Percentiles rank a stretch among this genome's conserved stretches.
Evolutionary conservation across 1,139 yeast species (phyloP).

Genomic region (Sugiyamaella novakii): DNA sequence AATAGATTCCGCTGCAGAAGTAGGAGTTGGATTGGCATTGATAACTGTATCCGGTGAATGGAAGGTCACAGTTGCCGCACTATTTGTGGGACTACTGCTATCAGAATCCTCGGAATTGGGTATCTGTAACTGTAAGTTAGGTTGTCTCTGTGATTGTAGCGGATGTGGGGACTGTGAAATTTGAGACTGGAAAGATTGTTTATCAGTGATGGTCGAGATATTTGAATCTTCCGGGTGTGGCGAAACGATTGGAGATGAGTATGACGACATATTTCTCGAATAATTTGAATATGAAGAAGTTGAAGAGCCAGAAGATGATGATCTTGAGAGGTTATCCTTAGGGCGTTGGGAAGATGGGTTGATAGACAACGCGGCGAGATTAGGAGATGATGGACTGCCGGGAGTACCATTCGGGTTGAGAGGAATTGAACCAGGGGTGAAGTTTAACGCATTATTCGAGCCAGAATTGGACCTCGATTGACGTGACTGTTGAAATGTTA

Average conservation of each 20-base stretch:
- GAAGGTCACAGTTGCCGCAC: neutral
- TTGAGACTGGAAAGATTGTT: neutral
- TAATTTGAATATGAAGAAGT: slow-evolving; percentile 19
- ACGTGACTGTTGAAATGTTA: slow-evolving; percentile 36
- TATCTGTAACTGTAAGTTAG: slow-evolving; percentile 2
- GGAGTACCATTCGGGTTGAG: neutral
- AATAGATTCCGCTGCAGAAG: slow-evolving; percentile 2
- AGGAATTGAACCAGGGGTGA: slow-evolving; percentile 19
- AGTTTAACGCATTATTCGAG: slow-evolving; percentile 24
- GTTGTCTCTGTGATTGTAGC: slow-evolving; percentile 2
- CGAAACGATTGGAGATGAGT: slow-evolving; percentile 22
- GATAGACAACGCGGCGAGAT: slow-evolving; percentile 1
- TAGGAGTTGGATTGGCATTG: neutral
- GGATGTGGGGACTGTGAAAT: slow-evolving; percentile 1
- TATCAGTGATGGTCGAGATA: neutral
- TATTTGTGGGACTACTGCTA: neutral
- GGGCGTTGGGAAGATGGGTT: neutral
- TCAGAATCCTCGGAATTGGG: neutral
- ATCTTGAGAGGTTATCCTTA: slow-evolving; percentile 16
- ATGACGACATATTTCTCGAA: slow-evolving; percentile 20
- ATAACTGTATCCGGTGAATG: too few species aligned
- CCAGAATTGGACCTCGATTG: slow-evolving; percentile 34
- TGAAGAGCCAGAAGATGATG: slow-evolving; percentile 21
- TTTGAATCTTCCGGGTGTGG: slow-evolving; percentile 22
- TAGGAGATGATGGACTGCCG: slow-evolving; percentile 15